phyloP scores from a whole-genome alignment of 192 early-diverging fungal genomes.

The Coemansia sp. region DNA sequence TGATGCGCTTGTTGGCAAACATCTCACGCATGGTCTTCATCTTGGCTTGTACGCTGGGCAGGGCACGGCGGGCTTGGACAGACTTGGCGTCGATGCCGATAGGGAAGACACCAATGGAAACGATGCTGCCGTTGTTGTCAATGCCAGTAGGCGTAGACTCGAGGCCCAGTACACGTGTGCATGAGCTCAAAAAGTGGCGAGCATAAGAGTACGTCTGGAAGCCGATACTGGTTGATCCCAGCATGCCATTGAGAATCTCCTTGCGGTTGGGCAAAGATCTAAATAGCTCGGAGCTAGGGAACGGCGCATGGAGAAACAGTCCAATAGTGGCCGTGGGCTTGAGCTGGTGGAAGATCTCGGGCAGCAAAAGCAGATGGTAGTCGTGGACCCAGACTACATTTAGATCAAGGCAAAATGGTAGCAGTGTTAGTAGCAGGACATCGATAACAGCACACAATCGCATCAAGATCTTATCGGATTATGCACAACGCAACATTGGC shows the following conservation, averaged over 20 bases:
- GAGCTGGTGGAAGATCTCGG: constrained; percentile 77
- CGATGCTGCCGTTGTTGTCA: constrained; percentile 74
- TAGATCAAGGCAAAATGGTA: neutral
- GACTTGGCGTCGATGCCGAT: constrained; percentile 93
- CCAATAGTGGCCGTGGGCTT: constrained; percentile 84
- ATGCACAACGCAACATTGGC: neutral
- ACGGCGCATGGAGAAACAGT: constrained; percentile 94
- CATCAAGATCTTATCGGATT: constrained; percentile 1
- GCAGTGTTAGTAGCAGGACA: neutral
- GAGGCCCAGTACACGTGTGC: constrained; percentile 91
- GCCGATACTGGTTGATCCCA: constrained; percentile 91
- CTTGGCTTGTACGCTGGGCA: constrained; percentile 72
- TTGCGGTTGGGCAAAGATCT: constrained; percentile 82
- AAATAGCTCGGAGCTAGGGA: constrained; percentile 94
- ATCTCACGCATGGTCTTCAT: constrained; percentile 77
- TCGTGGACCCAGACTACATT: constrained; percentile 82
- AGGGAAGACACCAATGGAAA: constrained; percentile 88
- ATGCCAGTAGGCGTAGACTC: constrained; percentile 91
- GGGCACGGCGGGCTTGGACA: constrained; percentile 65
- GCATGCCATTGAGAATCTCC: constrained; percentile 81
- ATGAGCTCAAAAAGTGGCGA: constrained; percentile 88
- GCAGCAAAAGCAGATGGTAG: constrained; percentile 93
- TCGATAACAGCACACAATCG: neutral
- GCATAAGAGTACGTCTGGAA: constrained; percentile 98
- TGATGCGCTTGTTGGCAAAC: constrained; percentile 88